phyloP scores from a whole-genome alignment of 495 filamentous ascomycete species.

The Alectoria sarmentosa region DNA sequence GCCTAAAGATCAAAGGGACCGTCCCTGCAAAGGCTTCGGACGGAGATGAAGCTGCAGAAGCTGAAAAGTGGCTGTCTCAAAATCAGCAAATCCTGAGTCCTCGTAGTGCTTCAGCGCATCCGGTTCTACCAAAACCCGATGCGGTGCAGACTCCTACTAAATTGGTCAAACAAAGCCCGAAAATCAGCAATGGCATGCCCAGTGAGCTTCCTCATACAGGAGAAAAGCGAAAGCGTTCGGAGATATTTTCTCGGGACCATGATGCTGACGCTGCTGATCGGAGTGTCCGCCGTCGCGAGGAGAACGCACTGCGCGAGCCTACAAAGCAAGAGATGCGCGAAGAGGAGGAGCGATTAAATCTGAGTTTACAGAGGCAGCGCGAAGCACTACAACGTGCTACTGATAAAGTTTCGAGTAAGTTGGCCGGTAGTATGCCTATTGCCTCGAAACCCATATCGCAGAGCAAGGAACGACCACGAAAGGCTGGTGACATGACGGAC shows the following conservation, averaged over 20 bases:
- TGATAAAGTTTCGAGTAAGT: neutral
- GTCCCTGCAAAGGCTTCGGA: neutral
- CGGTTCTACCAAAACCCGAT: neutral
- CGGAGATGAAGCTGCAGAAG: conserved; percentile 6
- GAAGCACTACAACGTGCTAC: neutral
- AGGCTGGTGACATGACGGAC: conserved; percentile 2
- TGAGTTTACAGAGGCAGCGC: neutral
- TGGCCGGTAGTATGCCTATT: neutral
- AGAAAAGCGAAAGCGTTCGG: conserved; percentile 7
- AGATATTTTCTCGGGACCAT: neutral
- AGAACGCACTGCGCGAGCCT: neutral
- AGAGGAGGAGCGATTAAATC: neutral
- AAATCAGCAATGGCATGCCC: neutral
- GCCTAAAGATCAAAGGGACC: neutral
- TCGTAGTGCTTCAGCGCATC: neutral
- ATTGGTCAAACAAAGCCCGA: neutral
- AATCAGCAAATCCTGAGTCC: conserved; percentile 9
- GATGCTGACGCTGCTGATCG: neutral
- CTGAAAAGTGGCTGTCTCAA: conserved; percentile 5
- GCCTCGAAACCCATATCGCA: neutral
- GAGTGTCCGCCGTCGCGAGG: neutral
- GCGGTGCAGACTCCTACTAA: neutral
- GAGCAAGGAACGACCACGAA: neutral
- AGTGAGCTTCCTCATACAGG: neutral
- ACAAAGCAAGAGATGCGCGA: conserved; percentile 2